Percentiles rank a stretch among this genome's conserved stretches.
Conservation (phyloP, 1,284 basidiomycete genomes). For the Leccinum insolens region DNA sequence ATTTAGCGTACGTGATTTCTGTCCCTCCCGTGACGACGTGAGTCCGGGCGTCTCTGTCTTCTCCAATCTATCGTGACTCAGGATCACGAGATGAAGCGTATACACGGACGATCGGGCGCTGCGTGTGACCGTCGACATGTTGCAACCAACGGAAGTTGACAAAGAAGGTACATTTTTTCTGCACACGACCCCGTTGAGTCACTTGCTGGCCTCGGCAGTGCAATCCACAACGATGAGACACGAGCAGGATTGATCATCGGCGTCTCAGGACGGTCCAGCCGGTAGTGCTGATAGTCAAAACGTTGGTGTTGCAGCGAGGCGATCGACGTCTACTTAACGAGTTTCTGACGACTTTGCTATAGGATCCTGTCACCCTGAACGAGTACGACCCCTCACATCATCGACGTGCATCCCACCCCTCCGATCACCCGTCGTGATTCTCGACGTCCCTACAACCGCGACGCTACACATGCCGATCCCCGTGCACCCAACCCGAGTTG, state of each 20-base stretch:
- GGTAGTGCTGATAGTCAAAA: slow-evolving; percentile 57
- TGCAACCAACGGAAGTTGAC: too few species aligned
- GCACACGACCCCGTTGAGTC: too few species aligned
- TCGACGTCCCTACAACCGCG: slow-evolving; percentile 61
- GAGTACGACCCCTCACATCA: slow-evolving; percentile 44
- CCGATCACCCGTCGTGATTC: slow-evolving; percentile 63
- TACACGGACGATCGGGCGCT: too few species aligned
- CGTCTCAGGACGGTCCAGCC: slow-evolving; percentile 58
- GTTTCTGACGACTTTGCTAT: background rate
- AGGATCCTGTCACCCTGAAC: slow-evolving; percentile 38
- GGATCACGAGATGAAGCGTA: too few species aligned
- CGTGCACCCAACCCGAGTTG: slow-evolving; percentile 55
- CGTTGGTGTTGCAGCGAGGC: slow-evolving; percentile 63
- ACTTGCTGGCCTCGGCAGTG: slow-evolving; percentile 40
- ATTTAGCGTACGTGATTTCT: too few species aligned
- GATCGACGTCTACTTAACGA: slow-evolving; percentile 54
- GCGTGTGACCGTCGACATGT: too few species aligned
- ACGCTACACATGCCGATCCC: slow-evolving; percentile 62
- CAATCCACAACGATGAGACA: slow-evolving; percentile 62
- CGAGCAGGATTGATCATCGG: slow-evolving; percentile 77
- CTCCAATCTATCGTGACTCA: too few species aligned
- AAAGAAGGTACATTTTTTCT: too few species aligned
- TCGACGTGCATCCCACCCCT: slow-evolving; percentile 59
- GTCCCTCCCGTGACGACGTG: too few species aligned
- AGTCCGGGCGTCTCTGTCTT: too few species aligned